These are phyloP conservation scores for Tetrapisispora pingtungensis DNA, from an alignment of 805 yeast species.

Conservation along the genomic window DNA sequence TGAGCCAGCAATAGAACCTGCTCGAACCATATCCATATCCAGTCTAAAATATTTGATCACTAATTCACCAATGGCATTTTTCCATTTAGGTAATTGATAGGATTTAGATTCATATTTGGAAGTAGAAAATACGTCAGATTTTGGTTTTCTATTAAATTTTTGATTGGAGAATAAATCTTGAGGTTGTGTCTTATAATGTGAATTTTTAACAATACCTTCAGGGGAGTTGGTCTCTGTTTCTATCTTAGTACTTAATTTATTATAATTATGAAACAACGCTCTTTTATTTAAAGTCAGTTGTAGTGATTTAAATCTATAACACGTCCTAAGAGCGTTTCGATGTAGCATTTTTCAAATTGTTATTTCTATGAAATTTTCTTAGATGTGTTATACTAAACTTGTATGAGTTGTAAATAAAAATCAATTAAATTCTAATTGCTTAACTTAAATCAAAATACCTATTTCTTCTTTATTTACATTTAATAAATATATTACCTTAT, in stretches of 20 bases:
- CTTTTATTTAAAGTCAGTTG: not conserved
- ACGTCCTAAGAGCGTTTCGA: not conserved
- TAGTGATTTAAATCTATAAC: not conserved
- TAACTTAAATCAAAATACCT: too few relatives aligned
- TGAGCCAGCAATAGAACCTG: slow-evolving; percentile 92
- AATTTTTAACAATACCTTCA: slow-evolving; percentile 16
- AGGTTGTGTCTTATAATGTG: slow-evolving; percentile 17
- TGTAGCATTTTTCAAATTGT: not conserved
- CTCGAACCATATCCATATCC: slow-evolving; percentile 86
- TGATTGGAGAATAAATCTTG: slow-evolving; percentile 21
- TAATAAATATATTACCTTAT: too few relatives aligned
- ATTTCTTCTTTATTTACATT: too few relatives aligned
- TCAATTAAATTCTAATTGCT: too few relatives aligned
- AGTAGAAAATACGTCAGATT: slow-evolving; percentile 29
- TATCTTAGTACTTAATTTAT: not conserved
- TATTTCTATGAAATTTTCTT: too few relatives aligned
- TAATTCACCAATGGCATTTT: slow-evolving; percentile 53
- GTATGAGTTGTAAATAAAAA: too few relatives aligned
- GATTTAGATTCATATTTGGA: slow-evolving; percentile 31
- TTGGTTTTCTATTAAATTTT: slow-evolving; percentile 21
- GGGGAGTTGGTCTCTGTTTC: slow-evolving; percentile 15
- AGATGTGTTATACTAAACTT: too few relatives aligned
- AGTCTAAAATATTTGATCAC: slow-evolving; percentile 51
- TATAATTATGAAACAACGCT: not conserved
- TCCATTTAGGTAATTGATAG: slow-evolving; percentile 39